Evolutionary conservation across 257 asterid species (phyloP), one percentile per base, ranked within the genome.

Genomic region (Anisodus acutangulus): DNA sequence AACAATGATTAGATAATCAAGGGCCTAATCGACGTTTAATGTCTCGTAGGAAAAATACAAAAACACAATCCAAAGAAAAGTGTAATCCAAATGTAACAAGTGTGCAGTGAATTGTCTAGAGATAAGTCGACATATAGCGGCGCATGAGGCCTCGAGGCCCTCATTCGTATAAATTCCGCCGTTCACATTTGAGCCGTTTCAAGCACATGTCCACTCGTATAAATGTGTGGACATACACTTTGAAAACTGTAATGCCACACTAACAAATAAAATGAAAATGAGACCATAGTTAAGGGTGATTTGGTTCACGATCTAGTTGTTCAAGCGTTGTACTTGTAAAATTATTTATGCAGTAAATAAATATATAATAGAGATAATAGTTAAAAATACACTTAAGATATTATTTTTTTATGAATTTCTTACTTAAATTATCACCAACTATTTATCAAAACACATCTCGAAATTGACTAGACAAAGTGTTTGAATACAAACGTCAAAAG

Each of bases 1-100:
- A 31, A 62, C 84, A 78, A 87, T 87, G 57, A 85, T 84, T 82
- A 84, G 85, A 82, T 67, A 82, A 82, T 84, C 54, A 80, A 84
- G 76, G 66, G 59, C 88, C 76, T 76, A 82, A 82, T 82, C 78
- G 68, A 83, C 84, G 66, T 15, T 83, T 66, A 41, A 84, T 84
- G 86, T 80, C 83, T 70, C 80, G 82, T 68, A 4, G 11, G 69
- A 26, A 82, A 76, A 78, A 37, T 68, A 79, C 37, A 76, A 72
- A 49, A 15, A 35, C 9, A 60, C 2, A 22, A 15, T 37, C 54
- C 60, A 60, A 6, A 6, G 3, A n/a, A 12, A 80, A 80, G 76
- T 45, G 13, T 7, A 16, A 45, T 47, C 17, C 8, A 19, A 41
- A 64, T 31, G 45, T 26, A 43, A 79, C 62, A 31, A 66, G 16